These are phyloP conservation scores for Stereocaulon alpinum DNA, from an alignment of 495 filamentous ascomycete species.

Conservation along the genomic window DNA sequence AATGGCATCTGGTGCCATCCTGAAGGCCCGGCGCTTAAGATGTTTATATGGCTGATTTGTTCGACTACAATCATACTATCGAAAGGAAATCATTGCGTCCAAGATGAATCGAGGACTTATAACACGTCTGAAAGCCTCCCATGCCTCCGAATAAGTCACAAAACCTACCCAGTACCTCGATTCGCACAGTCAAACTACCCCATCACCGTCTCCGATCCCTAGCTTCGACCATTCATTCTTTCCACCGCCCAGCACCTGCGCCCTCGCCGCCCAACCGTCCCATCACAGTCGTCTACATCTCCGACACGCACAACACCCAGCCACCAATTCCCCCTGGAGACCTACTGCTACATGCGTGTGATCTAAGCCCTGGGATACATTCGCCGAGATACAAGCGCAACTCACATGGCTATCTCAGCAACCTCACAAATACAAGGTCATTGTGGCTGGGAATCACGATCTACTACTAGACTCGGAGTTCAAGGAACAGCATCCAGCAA, in stretches of 20 bases:
- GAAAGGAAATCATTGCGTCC: no score
- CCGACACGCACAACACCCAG: conserved; percentile 74
- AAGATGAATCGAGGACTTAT: no score
- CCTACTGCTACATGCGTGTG: conserved; percentile 79
- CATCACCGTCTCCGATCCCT: neutral
- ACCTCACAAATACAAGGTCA: conserved; percentile 66
- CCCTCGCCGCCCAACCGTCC: neutral
- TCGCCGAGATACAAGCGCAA: conserved; percentile 59
- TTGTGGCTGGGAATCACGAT: conserved; percentile 83
- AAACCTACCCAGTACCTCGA: no score
- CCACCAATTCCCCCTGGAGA: conserved; percentile 64
- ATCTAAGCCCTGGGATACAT: conserved; percentile 62
- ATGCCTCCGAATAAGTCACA: no score
- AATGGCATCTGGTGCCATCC: no score
- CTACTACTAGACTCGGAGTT: conserved; percentile 54
- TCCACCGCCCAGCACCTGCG: neutral
- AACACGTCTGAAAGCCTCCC: no score
- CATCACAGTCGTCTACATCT: conserved; percentile 62
- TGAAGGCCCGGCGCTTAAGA: no score
- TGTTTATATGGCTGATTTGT: no score
- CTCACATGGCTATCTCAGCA: conserved; percentile 69
- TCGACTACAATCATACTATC: no score
- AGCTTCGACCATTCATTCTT: neutral
- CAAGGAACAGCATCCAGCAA: neutral
- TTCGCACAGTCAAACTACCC: conserved; percentile 2